These are phyloP conservation scores for Galeopsis tetrahit DNA, from an alignment of 257 asterid species.

Conservation along the genomic window DNA sequence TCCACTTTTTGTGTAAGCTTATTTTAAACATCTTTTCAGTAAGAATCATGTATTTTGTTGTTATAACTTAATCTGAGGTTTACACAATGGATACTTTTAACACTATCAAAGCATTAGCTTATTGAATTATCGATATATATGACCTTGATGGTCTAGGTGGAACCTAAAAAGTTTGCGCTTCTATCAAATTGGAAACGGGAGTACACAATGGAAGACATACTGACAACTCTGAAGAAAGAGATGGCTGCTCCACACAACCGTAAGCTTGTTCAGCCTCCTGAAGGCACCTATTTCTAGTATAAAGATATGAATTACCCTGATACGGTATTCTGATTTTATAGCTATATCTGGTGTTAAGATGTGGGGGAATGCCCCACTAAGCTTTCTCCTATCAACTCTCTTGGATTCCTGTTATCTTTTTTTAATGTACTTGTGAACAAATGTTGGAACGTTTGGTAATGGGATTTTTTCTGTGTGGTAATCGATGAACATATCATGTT, in stretches of 20 bases:
- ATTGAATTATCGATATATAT: background rate
- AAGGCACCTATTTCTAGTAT: constrained; percentile 80
- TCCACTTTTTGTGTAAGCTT: no score
- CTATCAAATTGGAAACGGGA: constrained; percentile 82
- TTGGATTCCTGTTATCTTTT: constrained; percentile 28
- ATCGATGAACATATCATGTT: constrained; percentile 15
- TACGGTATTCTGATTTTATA: constrained; percentile 20
- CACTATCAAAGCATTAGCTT: background rate
- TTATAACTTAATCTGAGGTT: background rate
- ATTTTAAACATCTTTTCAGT: no score
- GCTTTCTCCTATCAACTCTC: constrained; percentile 29
- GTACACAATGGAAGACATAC: constrained; percentile 55
- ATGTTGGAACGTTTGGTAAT: constrained; percentile 29
- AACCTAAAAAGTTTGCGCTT: constrained; percentile 69
- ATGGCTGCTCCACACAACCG: constrained; percentile 48
- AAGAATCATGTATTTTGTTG: background rate
- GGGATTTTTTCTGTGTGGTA: constrained; percentile 28
- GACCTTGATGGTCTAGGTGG: constrained; percentile 56
- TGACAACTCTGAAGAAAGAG: constrained; percentile 46
- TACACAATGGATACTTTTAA: background rate
- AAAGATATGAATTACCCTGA: background rate
- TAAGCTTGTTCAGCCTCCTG: constrained; percentile 69
- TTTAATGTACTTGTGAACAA: constrained; percentile 23
- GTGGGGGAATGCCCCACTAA: constrained; percentile 24
- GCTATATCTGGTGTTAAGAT: constrained; percentile 20